These are phyloP conservation scores for Amphicarpaea edgeworthii DNA, from an alignment of 306 rosid species.

Conservation along the genomic window DNA sequence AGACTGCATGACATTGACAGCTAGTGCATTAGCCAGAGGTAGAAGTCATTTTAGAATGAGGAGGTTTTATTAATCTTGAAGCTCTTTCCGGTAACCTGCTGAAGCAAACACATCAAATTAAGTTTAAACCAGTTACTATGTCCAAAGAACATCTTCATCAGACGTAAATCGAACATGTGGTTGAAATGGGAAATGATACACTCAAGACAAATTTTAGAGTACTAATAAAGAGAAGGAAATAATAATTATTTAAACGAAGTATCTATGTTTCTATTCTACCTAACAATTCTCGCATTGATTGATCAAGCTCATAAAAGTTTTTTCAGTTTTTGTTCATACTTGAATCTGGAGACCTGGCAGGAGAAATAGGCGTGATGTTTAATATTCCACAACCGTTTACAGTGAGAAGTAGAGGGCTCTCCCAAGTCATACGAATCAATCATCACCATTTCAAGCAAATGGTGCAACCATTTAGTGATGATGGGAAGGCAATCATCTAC, in stretches of 20 bases:
- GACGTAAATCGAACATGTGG: constrained; percentile 5
- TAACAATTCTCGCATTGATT: constrained; percentile 24
- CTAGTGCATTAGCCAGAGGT: constrained; percentile 33
- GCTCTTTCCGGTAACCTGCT: constrained; percentile 49
- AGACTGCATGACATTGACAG: constrained; percentile 22
- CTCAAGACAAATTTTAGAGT: not conserved
- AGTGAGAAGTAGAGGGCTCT: constrained; percentile 79
- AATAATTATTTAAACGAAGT: constrained; percentile 15
- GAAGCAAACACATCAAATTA: constrained; percentile 38
- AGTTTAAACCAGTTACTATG: constrained; percentile 10
- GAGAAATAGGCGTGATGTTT: constrained; percentile 82
- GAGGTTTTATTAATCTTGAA: constrained; percentile 12
- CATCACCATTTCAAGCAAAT: constrained; percentile 83
- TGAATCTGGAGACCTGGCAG: constrained; percentile 74
- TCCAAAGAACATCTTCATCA: constrained; percentile 19
- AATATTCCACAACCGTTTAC: constrained; percentile 88
- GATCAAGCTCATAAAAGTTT: constrained; percentile 41
- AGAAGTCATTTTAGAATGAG: constrained; percentile 30
- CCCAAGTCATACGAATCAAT: constrained; percentile 74
- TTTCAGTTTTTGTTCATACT: constrained; percentile 69
- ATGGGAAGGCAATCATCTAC: constrained; percentile 66
- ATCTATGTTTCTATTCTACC: constrained; percentile 26
- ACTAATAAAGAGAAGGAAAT: constrained; percentile 26
- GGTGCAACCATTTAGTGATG: constrained; percentile 68
- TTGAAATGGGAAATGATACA: not conserved